Base-by-base conservation (phyloP, 1,284 basidiomycete genomes). In the Meira nashicola region DNA sequence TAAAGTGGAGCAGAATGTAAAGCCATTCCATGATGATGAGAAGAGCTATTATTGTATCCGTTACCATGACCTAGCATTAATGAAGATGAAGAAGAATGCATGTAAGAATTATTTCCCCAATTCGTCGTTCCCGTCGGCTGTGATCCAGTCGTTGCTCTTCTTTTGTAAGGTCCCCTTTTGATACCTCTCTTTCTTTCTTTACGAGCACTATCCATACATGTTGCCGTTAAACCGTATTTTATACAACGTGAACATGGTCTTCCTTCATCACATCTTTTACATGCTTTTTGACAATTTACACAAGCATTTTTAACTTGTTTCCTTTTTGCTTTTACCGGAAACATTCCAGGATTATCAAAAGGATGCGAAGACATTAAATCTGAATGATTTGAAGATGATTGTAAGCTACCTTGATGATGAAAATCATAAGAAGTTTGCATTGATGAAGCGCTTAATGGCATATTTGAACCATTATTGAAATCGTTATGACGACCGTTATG, bases 91-190 rank as follows among this genome's bases (percentile, higher is more conserved):
- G 14, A 28, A 21, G 56, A 51, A n/a, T 39, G 39, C 17, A 21
- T 21, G 14, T 37, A 25, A 25, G 54, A 47, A 28, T n/a, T 3
- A 48, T n/a, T 12, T 2, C 17, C 46, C 41, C n/a, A n/a, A 43
- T n/a, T 43, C n/a, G 41, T 43, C n/a, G 41, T 21, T 14, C 17
- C 46, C 14, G n/a, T 59, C 3, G 64, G 67, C 51, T 67, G 62
- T 40, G 66, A 67, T 11, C 65, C 67, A 12, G 67, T 68, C 51
- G 67, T 70, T 7, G 71, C 69, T 14, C 71, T 59, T 21, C 90
- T 89, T 87, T 89, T 91, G 86, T 91, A 91, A 79, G 89, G 89
- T 50, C 89, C 89, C 70, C 89, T 82, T 82, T 90, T 91, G 73
- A 89, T 83, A 66, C 89, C 89, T 76, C 89, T 89, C 80, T 87